Evolutionary conservation across 2,329 filamentous ascomycete genomes (phyloP).

Genomic region (Calonectria crousiana): DNA sequence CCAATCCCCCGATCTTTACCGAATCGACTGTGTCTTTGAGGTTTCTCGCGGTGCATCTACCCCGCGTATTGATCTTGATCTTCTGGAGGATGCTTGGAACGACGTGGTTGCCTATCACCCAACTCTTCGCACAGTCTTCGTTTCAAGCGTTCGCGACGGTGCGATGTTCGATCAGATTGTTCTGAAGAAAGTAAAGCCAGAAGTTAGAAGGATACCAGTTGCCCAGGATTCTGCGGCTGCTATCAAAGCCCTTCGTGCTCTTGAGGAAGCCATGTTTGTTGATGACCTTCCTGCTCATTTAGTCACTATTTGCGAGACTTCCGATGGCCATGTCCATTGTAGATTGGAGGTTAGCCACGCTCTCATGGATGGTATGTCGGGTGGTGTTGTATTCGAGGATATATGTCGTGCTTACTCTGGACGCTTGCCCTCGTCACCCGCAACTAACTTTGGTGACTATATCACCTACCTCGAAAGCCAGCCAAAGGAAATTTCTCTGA

Average conservation of each 20-base stretch:
- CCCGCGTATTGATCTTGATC: neutral
- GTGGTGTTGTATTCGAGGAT: constrained; percentile 26
- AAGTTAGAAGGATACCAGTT: neutral
- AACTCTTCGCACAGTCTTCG: constrained; percentile 14
- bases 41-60: constrained; percentile 6
- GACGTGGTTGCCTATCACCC: constrained; percentile 16
- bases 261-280: constrained; percentile 2
- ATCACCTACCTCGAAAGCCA: constrained; percentile 21
- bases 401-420: constrained; percentile 17
- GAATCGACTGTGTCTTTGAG: constrained; percentile 19
- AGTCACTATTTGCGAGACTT: constrained; percentile 12
- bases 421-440: neutral
- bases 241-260: neutral
- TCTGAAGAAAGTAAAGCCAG: neutral
- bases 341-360: constrained; percentile 38
- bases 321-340: constrained; percentile 16
- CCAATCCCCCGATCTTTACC: constrained; percentile 13
- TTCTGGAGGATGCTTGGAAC: constrained; percentile 14
- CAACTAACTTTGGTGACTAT: constrained; percentile 15
- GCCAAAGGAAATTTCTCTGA: constrained; percentile 9
- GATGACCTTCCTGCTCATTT: constrained; percentile 10
- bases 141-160: constrained; percentile 13
- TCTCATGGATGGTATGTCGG: constrained; percentile 39
- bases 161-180: constrained; percentile 19
- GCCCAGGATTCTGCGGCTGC: constrained; percentile 1